Percentiles rank a stretch among this genome's conserved stretches.
Conservation (phyloP, 345 rosid genomes). For the Pelargonium nanum region DNA sequence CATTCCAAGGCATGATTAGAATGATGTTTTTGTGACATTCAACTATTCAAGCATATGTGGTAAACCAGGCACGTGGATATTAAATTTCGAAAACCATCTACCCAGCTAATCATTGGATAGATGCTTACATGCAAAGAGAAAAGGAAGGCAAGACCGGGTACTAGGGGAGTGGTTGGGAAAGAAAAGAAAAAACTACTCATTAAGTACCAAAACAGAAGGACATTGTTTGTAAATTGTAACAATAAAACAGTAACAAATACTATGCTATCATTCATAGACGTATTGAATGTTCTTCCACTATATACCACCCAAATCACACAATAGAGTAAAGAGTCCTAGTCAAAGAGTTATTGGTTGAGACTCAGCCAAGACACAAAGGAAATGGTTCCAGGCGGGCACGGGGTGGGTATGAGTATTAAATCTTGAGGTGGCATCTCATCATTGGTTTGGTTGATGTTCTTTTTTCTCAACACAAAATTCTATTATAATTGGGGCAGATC, state of each 20-base stretch:
- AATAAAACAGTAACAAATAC: not conserved
- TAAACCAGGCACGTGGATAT: not conserved
- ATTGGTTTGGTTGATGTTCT: too few species aligned
- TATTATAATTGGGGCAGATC: not conserved
- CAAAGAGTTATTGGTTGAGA: too few species aligned
- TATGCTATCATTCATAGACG: not conserved
- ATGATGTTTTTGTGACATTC: not conserved
- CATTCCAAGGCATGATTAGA: constrained; percentile 10
- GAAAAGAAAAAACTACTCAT: not conserved
- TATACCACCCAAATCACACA: not conserved
- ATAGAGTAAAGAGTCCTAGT: too few species aligned
- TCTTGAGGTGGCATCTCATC: too few species aligned
- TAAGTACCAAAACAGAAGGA: too few species aligned
- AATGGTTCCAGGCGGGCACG: too few species aligned
- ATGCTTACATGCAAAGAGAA: too few species aligned
- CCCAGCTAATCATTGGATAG: too few species aligned
- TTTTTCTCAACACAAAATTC: not conserved
- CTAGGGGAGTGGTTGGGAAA: not conserved
- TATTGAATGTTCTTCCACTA: too few species aligned
- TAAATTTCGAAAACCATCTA: not conserved
- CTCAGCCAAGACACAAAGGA: too few species aligned
- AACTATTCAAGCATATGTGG: not conserved
- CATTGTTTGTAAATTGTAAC: not conserved
- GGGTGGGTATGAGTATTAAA: too few species aligned
- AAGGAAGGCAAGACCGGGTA: not conserved